Evolutionary conservation across 192 early-diverging fungal genomes (phyloP), one percentile per base, ranked within the genome.

Genomic region (Gryganskiella cystojenkinii): DNA sequence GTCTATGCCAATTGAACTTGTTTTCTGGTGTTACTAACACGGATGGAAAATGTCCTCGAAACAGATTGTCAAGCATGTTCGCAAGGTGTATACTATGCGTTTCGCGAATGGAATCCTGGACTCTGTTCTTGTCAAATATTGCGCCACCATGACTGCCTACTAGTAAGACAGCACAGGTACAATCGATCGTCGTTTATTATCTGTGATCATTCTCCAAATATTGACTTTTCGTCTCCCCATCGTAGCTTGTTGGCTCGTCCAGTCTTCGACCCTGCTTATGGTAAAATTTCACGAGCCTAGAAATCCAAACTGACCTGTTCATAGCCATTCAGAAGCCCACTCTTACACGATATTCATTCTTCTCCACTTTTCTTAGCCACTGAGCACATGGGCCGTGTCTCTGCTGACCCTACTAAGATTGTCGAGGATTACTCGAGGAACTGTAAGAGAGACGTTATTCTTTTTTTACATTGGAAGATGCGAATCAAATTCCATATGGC

Each of bases 91-190:
- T 50, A 81, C 84, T 1, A 59, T 88, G 45, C 81, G 86, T n/a
- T 89, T 89, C 44, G 70, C 81, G 14, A 90, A 90, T 67, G 88
- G 88, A 54, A 88, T 90, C 25, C 76, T 90, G 42, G 88, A 90
- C 67, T 87, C 85, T 14, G 87, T 90, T 24, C 80, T 90, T 56
- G 88, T 90, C 42, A 90, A 90, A 70, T 90, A 90, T 46, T 87
- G 83, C 57, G 87, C 88, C 6, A 90, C 88, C 22, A 90, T 90
- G 87, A 86, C 87, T 15, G 88, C 88, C 7, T 90, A 88, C 63
- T 87, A 88, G 86, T 88, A 84, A 82, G 86, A 40, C 37, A 9
- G 7, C 13, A 40, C 37, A 30, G 28, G 14, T 14, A 14, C 24
- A 34, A 20, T 14, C n/a, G 19, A 20, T 43, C 5, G 4, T 43